Conservation (phyloP, 1,284 basidiomycete genomes). For the Phylloporus gajari region DNA sequence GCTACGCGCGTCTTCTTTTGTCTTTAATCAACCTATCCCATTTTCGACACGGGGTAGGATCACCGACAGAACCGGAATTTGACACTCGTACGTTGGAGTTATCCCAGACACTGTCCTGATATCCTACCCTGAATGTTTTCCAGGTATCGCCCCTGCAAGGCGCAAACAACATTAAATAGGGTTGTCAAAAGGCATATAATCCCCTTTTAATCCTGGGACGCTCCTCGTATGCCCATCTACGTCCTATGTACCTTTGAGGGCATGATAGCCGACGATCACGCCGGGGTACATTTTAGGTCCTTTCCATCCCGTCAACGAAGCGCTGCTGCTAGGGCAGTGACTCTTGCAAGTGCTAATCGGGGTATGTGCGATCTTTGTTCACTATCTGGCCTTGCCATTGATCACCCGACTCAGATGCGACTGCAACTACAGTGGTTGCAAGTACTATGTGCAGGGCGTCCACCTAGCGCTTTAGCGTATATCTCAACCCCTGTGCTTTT, state of each 20-base stretch:
- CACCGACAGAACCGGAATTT: no score
- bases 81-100: no score
- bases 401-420: slow-evolving; percentile 2
- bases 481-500: background rate
- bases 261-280: no score
- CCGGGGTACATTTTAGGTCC: no score
- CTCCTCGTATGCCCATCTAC: slow-evolving; percentile 1
- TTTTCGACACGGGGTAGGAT: no score
- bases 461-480: background rate
- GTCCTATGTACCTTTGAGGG: no score
- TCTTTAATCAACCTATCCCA: no score
- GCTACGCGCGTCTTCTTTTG: no score
- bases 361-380: slow-evolving; percentile 11
- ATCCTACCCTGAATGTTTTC: background rate
- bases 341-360: slow-evolving; percentile 23
- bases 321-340: slow-evolving; percentile 29
- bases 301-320: slow-evolving; percentile 38
- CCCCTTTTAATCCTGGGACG: background rate
- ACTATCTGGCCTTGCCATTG: background rate
- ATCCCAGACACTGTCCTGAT: background rate
- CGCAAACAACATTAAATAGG: background rate
- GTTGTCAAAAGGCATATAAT: background rate
- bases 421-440: slow-evolving; percentile 14
- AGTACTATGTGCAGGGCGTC: slow-evolving; percentile 7
- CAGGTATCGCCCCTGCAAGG: background rate